Conservation (phyloP, 176 grass and related monocot species). For the Hyparrhenia diplandra region DNA sequence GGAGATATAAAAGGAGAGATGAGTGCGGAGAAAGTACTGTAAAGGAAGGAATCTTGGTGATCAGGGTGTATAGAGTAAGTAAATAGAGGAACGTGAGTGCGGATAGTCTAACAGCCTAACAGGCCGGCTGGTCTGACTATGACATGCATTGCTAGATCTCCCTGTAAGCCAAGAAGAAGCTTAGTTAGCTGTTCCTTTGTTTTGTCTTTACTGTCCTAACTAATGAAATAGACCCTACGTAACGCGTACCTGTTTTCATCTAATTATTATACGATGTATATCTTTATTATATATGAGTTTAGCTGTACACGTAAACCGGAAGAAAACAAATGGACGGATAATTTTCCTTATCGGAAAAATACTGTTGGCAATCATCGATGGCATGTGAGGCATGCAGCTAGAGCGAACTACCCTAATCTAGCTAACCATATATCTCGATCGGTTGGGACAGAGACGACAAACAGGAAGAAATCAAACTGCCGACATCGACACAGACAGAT, state of each 20-base stretch:
- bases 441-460: neutral
- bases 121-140: too few species aligned
- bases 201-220: neutral
- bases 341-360: neutral
- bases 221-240: neutral
- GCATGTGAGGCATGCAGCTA: neutral
- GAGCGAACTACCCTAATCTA: neutral
- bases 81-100: too few species aligned
- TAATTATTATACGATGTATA: neutral
- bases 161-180: too few species aligned
- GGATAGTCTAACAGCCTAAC: too few species aligned
- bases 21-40: too few species aligned
- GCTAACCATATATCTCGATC: neutral
- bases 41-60: too few species aligned
- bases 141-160: too few species aligned
- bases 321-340: neutral
- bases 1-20: too few species aligned
- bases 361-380: constrained; percentile 12
- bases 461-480: neutral
- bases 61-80: too few species aligned
- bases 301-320: neutral
- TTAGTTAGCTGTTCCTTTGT: neutral
- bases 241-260: neutral
- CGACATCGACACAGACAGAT: neutral
- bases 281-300: too few species aligned